These are phyloP conservation scores for Mycena sp. DNA, from an alignment of 1,284 basidiomycete species.

Conservation along the genomic window DNA sequence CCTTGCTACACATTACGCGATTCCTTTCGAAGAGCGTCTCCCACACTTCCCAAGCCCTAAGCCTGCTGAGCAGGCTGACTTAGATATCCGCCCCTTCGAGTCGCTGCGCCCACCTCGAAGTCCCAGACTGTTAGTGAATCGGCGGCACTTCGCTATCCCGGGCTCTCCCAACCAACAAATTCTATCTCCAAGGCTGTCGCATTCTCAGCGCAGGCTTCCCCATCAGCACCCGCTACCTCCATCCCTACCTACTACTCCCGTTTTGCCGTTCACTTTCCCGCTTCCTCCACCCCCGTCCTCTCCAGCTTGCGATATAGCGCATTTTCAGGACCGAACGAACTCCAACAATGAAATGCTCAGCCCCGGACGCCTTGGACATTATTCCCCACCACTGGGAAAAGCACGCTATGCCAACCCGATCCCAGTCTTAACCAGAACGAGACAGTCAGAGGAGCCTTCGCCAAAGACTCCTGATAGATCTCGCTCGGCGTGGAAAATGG, in stretches of 20 bases:
- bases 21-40: constrained; percentile 7
- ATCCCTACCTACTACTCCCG: constrained; percentile 10
- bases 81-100: not conserved
- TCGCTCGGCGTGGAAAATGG: not conserved
- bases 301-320: not conserved
- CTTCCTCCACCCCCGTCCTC: constrained; percentile 2
- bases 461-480: not conserved
- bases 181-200: constrained; percentile 19
- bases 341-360: not conserved
- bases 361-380: not conserved
- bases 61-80: not conserved
- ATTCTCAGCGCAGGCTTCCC: constrained; percentile 7
- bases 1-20: constrained; percentile 1
- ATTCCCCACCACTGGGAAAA: too few relatives aligned
- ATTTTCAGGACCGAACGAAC: not conserved
- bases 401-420: too few relatives aligned
- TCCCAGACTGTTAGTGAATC: not conserved
- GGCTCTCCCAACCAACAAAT: constrained; percentile 17
- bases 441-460: too few relatives aligned
- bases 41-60: not conserved
- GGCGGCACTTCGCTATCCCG: not conserved
- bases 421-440: too few relatives aligned
- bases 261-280: not conserved
- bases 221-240: constrained; percentile 4
- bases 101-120: constrained; percentile 1